Base-by-base conservation (phyloP, 164 flowering plant genomes). In the Chimonanthus praecox region DNA sequence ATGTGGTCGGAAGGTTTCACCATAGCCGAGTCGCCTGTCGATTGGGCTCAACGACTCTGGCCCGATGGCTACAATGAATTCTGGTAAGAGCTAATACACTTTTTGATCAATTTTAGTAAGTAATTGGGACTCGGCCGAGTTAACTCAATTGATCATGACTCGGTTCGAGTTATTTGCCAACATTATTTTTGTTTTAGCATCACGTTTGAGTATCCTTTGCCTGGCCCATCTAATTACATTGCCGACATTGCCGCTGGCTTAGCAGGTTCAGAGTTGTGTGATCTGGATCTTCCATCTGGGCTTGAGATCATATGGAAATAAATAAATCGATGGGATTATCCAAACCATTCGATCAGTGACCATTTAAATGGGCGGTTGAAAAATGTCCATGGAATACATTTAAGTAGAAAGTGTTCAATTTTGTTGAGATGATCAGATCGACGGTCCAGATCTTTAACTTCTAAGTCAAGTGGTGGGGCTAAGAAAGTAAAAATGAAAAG, bases 1-100 rank as follows among this genome's bases (percentile, higher is more conserved):
- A 82, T 92, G 88, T 94, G 99, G 99, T 87, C 87, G 0, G 98
- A 94, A 67, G 97, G 99, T 3, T 94, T 90, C 85, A 92, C 97
- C 66, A 84, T 92, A 43, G 73, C 78, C 46, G 97, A 95, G 1
- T 90, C 97, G 0, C 89, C 91, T 0, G 69, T 75, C 4, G 88
- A 92, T 46, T 95, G 91, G 65, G 95, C 90, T 49, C 84, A 89
- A 66, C 82, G 74, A 67, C 94, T 94, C 66, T 92, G 97, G 98
- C 95, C 99, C 5, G 80, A 82, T 20, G 86, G 85, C 69, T 75
- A 81, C 75, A 58, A n/a, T 65, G 78, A 79, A 20, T 90, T 86
- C 79, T 90, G 98, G 98, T 92, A 89, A 72, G 58, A 69, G 13
- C 44, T 9, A 54, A 9, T 54, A 54, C 60, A 54, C 16, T 5